Evolutionary conservation across 1,139 yeast genomes (phyloP), one percentile per base, ranked within the genome.

Genomic region (Yamadazyma triangularis): DNA sequence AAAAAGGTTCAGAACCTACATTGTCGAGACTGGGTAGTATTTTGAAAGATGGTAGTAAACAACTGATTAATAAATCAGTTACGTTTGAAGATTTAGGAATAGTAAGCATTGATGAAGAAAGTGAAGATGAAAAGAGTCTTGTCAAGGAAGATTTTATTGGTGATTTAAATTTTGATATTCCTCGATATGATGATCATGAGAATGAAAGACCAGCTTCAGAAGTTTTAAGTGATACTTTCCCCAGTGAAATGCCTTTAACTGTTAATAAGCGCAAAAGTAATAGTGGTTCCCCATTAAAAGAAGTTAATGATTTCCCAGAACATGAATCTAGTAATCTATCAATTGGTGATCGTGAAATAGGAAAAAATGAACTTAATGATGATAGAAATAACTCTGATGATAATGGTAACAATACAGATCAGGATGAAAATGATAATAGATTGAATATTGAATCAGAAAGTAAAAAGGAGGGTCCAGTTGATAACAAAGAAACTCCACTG

Each of bases 171-270:
- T 53, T 44, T 32, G 46, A 50, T 27, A 40, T 55, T n/a, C 39
- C 33, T 38, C 47, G 4, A 51, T 18, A 43, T 30, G 53, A 48
- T 3, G n/a, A n/a, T n/a, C 36, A 27, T 15, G 38, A 31, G 15
- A 54, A 53, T 3, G 60, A 60, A 13, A 59, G 54, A 8, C 52
- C 50, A 33, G 44, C 47, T 8, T 49, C 62, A 4, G 78, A 72
- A 34, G 61, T 65, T 1, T 46, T 69, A 21, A 68, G 75, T 40
- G 77, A 72, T 31, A 46, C 63, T 1, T 66, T 51, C 32, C 62
- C 69, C 2, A 45, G 44, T 13, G 69, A 60, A 25, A 48, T 58
- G 2, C 75, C 73, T 1, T 51, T 71, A 28, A 42, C 61, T 5
- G 53, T 70, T 14, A 56, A 47, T 31, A 72, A 70, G 33, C 31